Conservation (phyloP, 352 stramenopile species). For the Globisporangium nagaii region DNA sequence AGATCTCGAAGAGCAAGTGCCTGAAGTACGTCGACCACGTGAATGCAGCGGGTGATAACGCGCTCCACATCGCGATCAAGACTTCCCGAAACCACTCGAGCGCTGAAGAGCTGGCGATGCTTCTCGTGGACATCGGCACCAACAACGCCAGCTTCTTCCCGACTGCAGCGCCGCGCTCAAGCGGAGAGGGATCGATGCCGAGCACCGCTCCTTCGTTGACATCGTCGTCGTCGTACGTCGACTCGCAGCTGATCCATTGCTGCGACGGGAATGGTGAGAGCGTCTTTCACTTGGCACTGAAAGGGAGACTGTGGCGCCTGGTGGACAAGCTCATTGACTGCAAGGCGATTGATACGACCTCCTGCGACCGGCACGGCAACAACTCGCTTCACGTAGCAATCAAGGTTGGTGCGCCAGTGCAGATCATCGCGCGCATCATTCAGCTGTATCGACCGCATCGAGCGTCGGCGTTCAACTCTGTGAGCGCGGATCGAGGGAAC, state of each 20-base stretch:
- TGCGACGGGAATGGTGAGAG: constrained; percentile 44
- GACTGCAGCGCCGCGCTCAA: background rate
- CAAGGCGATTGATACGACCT: constrained; percentile 35
- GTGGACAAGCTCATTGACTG: constrained; percentile 41
- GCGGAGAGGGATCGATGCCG: background rate
- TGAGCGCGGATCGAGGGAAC: constrained; percentile 11
- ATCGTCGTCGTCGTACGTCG: constrained; percentile 5
- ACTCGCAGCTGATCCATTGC: constrained; percentile 32
- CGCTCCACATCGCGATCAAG: constrained; percentile 69
- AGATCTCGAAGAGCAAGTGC: constrained; percentile 11
- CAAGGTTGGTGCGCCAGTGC: constrained; percentile 44
- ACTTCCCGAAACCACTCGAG: constrained; percentile 11
- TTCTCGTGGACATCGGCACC: constrained; percentile 35
- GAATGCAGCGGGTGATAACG: constrained; percentile 56
- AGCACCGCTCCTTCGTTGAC: background rate
- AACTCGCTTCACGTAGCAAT: constrained; percentile 61
- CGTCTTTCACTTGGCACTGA: constrained; percentile 55
- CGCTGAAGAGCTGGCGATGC: constrained; percentile 21
- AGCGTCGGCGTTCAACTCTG: constrained; percentile 13
- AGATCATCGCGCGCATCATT: constrained; percentile 35
- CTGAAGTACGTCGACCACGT: constrained; percentile 51
- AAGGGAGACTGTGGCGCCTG: constrained; percentile 55
- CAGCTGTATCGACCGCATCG: constrained; percentile 31
- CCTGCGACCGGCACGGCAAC: constrained; percentile 41
- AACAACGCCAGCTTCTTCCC: constrained; percentile 7